These are phyloP conservation scores for Naganishia kalamii DNA, from an alignment of 768 basidiomycete genomes.

Conservation along the genomic window DNA sequence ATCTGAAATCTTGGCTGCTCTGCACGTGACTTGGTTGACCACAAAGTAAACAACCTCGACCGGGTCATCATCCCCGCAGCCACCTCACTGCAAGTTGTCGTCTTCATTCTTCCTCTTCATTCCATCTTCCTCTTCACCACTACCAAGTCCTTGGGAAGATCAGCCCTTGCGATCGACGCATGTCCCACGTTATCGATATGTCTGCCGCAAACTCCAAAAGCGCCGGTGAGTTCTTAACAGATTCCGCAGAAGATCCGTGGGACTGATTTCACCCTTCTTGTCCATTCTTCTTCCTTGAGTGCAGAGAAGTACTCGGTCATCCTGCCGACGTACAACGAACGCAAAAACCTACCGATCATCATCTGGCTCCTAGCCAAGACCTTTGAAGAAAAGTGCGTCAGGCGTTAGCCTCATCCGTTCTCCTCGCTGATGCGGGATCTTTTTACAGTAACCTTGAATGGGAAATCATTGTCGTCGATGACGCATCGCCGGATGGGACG, in stretches of 20 bases:
- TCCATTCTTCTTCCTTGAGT: neutral
- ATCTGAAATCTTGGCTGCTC: conserved; percentile 9
- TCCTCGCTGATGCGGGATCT: neutral
- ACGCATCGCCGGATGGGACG: conserved; percentile 86
- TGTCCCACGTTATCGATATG: conserved; percentile 35
- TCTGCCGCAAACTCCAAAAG: conserved; percentile 18
- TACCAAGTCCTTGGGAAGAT: too few relatives aligned
- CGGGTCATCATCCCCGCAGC: neutral
- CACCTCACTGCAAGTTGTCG: neutral
- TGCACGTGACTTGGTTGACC: neutral
- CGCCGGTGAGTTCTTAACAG: neutral
- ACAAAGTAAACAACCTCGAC: conserved; percentile 13
- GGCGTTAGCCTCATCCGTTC: neutral
- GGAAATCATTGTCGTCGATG: conserved; percentile 88
- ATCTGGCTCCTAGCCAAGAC: conserved; percentile 74
- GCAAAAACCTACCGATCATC: conserved; percentile 83
- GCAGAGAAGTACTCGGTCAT: conserved; percentile 76
- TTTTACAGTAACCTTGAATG: conserved; percentile 60
- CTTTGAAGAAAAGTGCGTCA: conserved; percentile 62
- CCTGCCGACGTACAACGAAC: conserved; percentile 87
- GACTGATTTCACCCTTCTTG: too few relatives aligned
- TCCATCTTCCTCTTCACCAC: neutral
- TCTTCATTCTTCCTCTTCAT: neutral
- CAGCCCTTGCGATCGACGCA: neutral
- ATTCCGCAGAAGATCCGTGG: too few relatives aligned